phyloP scores from a whole-genome alignment of 148 eudicot species.

The Camellia lanceoleosa region DNA sequence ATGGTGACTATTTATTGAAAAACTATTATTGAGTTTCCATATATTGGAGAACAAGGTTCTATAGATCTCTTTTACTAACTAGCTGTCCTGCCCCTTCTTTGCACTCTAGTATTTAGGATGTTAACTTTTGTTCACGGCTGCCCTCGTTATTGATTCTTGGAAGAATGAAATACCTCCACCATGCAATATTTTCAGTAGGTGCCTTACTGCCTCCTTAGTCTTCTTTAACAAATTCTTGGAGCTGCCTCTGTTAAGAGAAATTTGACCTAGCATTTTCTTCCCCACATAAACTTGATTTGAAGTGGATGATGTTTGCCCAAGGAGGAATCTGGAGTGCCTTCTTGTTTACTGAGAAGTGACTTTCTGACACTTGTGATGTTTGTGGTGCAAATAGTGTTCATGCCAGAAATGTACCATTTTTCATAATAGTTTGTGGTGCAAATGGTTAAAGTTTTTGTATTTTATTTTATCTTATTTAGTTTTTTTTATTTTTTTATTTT shows the following conservation, averaged over 20 bases:
- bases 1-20: not conserved
- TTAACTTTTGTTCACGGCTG: not conserved
- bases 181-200: not conserved
- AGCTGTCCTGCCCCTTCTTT: not conserved
- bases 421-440: not conserved
- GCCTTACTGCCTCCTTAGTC: not conserved
- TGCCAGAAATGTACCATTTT: conserved; percentile 3
- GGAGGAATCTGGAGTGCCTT: not conserved
- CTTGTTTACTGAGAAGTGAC: not conserved
- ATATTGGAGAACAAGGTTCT: not conserved
- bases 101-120: not conserved
- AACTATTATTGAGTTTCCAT: not conserved
- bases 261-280: not conserved
- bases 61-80: not conserved
- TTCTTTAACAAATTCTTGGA: not conserved
- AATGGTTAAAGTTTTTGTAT: not conserved
- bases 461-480: no score
- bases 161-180: not conserved
- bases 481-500: no score
- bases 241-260: not conserved
- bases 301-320: not conserved
- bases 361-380: not conserved
- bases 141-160: not conserved
- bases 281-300: not conserved
- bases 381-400: not conserved